Evolutionary conservation across 176 grass and related monocot species (phyloP).

Genomic region (Oryza longistaminata): DNA sequence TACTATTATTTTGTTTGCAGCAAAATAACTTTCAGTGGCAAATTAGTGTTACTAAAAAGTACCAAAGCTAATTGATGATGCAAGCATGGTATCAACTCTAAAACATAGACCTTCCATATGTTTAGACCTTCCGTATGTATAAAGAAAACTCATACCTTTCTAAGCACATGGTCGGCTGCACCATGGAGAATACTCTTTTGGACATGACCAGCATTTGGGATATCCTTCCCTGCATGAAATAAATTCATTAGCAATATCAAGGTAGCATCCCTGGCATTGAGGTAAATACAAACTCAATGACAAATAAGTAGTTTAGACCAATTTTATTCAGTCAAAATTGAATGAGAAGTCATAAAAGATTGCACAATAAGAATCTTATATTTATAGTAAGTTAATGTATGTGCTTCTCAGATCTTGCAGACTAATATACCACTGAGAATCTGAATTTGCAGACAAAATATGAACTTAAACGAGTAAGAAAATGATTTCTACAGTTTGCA

Average conservation of each 20-base stretch:
- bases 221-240: constrained; percentile 67
- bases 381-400: not conserved
- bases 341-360: not conserved
- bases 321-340: not conserved
- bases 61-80: not conserved
- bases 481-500: not conserved
- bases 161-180: constrained; percentile 85
- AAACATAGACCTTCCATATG: not conserved
- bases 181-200: constrained; percentile 74
- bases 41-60: not conserved
- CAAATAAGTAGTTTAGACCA: not conserved
- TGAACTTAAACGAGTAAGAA: not conserved
- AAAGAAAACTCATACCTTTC: constrained; percentile 62
- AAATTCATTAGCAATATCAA: constrained; percentile 27
- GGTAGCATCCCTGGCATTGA: not conserved
- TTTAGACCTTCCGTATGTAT: not conserved
- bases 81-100: not conserved
- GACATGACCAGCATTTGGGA: constrained; percentile 48
- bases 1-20: not conserved
- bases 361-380: not conserved
- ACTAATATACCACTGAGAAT: constrained; percentile 14
- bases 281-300: not conserved
- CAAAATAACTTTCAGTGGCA: not conserved
- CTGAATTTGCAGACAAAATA: not conserved
- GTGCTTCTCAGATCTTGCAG: not conserved